Evolutionary conservation across 208 protist species (phyloP).

Genomic region (Cochliopodium minus): DNA sequence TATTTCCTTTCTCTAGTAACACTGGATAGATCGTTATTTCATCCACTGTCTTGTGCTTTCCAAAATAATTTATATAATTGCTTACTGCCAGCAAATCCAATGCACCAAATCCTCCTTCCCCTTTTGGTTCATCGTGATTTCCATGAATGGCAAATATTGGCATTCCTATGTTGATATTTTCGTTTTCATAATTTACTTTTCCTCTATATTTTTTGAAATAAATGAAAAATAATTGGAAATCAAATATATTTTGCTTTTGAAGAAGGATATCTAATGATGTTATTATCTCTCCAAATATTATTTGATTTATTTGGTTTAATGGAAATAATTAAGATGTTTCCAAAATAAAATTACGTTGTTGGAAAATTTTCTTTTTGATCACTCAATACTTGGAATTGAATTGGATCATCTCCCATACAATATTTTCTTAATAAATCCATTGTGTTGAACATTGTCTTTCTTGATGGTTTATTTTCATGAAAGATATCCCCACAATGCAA

Average conservation of each 20-base stretch:
- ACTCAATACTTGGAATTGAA: slow-evolving; percentile 64
- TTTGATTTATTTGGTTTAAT: too few relatives aligned
- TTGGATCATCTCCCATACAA: slow-evolving; percentile 63
- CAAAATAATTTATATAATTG: slow-evolving; percentile 96
- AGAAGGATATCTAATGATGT: not conserved
- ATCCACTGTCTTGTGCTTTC: slow-evolving; percentile 65
- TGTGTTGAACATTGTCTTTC: slow-evolving; percentile 58
- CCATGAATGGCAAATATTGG: slow-evolving; percentile 97
- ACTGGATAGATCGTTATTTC: slow-evolving; percentile 75
- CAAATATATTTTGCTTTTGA: not conserved
- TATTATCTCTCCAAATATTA: not conserved
- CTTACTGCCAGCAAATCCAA: slow-evolving; percentile 77
- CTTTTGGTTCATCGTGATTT: slow-evolving; percentile 96
- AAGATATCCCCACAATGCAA: slow-evolving; percentile 95
- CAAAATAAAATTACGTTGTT: slow-evolving; percentile 45
- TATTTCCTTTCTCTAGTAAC: slow-evolving; percentile 69
- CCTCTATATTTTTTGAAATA: not conserved
- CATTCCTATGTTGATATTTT: slow-evolving; percentile 89
- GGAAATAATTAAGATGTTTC: slow-evolving; percentile 42
- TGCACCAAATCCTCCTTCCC: slow-evolving; percentile 61
- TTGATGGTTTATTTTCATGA: slow-evolving; percentile 94
- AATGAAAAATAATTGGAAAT: not conserved
- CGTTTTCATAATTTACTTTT: slow-evolving; percentile 72
- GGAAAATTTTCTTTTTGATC: slow-evolving; percentile 71
- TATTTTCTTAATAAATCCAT: slow-evolving; percentile 65